Base-by-base conservation (phyloP, 768 basidiomycete species). In the Sistotremastrum suecicum region DNA sequence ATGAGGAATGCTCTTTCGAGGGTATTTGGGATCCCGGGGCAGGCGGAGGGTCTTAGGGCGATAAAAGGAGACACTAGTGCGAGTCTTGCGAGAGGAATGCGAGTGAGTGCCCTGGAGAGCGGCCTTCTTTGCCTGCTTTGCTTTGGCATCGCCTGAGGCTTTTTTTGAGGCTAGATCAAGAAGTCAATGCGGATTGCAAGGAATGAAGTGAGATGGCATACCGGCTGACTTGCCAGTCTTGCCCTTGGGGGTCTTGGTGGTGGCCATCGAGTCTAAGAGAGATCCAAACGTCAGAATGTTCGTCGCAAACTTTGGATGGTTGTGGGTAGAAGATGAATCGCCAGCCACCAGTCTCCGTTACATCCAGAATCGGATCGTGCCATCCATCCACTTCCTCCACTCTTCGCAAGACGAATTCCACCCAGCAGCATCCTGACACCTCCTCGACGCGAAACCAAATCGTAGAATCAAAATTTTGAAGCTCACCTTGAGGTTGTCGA, bases 81-180 rank as follows among this genome's bases (percentile, higher is more conserved):
- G 80, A 41, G 77, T 71, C 70, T 94, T 95, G 66, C 89, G 82
- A 54, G 75, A 60, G 11, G 75, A 68, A 60, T 83, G 80, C 34
- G 77, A 75, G 62, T 83, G 73, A 39, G 76, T 78, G 50, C 91
- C 92, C 63, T 88, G 87, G 45, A 97, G 75, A 46, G 83, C 92
- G 7, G 92, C 91, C 72, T 98, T 98, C 73, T 92, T 95, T 39
- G 95, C 91, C 38, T 82, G 71, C 71, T 90, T 89, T 58, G 91
- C 91, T 69, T 92, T 92, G 54, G 70, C 57, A 34, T 65, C 67
- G 49, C 68, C 67, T 0, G 57, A 50, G 40, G 50, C 52, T 33
- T 54, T 43, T 38, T 20, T 20, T 20, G 20, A 20, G 20, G n/a
- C 11, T 9, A 1, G 2, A 37, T 3, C 2, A 44, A 5, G 3